These are phyloP conservation scores for Syzygium aromaticum DNA, from an alignment of 345 rosid species.

Conservation along the genomic window DNA sequence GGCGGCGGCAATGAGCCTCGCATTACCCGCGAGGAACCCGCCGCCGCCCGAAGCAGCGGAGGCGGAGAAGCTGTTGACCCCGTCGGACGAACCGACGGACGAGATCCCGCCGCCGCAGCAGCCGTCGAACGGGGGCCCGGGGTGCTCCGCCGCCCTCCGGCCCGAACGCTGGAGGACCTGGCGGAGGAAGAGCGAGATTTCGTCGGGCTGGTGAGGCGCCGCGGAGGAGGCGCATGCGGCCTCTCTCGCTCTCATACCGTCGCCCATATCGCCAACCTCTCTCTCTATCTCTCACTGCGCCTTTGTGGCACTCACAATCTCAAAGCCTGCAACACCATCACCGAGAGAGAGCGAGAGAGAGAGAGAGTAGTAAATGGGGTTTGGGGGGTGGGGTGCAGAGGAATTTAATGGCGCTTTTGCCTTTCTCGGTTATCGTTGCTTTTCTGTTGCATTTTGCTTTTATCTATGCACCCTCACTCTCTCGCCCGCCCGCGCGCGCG, in stretches of 20 bases:
- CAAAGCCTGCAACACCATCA: background rate
- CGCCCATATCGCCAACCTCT: background rate
- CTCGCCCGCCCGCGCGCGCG: too few relatives aligned
- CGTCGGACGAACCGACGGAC: background rate
- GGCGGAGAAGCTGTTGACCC: slow-evolving; percentile 4
- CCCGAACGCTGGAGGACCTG: slow-evolving; percentile 54
- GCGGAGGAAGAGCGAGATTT: slow-evolving; percentile 52
- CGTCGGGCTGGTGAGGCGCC: slow-evolving; percentile 33
- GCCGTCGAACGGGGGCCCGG: background rate
- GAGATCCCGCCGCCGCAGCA: background rate
- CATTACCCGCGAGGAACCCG: background rate
- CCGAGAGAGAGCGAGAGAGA: background rate
- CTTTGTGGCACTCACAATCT: background rate
- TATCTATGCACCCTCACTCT: background rate
- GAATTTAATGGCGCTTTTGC: background rate
- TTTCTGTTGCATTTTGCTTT: background rate
- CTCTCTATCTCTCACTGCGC: background rate
- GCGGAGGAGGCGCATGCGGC: slow-evolving; percentile 8
- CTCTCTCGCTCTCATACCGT: background rate
- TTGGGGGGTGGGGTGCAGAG: background rate
- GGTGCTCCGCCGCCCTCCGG: slow-evolving; percentile 1
- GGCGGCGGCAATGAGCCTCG: background rate
- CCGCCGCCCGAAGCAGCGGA: background rate
- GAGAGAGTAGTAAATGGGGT: background rate
- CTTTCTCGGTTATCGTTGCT: background rate